Evolutionary conservation across 2,329 filamentous ascomycete genomes (phyloP), one percentile per base, ranked within the genome.

Genomic region (Penicillium hordei): DNA sequence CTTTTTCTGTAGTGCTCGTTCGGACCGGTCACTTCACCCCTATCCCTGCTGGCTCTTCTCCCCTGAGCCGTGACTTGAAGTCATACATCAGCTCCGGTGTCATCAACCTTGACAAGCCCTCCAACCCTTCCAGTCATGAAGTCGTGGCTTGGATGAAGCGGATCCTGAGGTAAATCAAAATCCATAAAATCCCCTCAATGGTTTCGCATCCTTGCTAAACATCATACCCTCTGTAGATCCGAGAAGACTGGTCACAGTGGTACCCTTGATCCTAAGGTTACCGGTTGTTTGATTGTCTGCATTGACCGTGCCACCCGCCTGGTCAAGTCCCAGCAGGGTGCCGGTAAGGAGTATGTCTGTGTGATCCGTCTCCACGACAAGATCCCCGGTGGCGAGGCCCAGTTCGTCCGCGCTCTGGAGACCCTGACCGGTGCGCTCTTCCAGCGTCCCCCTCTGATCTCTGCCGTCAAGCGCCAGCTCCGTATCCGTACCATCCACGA

Each of bases 91-190:
- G 90, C 76, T 96, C 91, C 64, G 94, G 94, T 80, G 93, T 99
- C 59, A 97, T 99, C 80, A 99, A 99, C 82, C 88, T 97, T 68
- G 91, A 95, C 81, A 96, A 96, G 82, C 94, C 93, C 57, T 95
- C 93, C 52, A 99, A 99, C 82, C 93, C 93, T 54, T 97, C 93
- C 67, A 94, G 89, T 72, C 94, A 99, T 84, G 94, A 99, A 83
- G 94, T 99, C 66, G 94, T 99, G 73, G 93, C 94, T 66, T 99
- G 94, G 94, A 90, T 97, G 69, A 99, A 99, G 88, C 89, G 93
- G 70, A 97, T 97, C 71, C 84, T 99, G 56, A 88, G 89, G 89
- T 92, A 86, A 79, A 31, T 19, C 25, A 43, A 25, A 31, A 12
- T 9, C 27, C 25, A 15, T 27, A 40, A 36, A 34, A 38, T n/a